phyloP scores from a whole-genome alignment of 176 grass and related monocot species.

The Ananas comosus region DNA sequence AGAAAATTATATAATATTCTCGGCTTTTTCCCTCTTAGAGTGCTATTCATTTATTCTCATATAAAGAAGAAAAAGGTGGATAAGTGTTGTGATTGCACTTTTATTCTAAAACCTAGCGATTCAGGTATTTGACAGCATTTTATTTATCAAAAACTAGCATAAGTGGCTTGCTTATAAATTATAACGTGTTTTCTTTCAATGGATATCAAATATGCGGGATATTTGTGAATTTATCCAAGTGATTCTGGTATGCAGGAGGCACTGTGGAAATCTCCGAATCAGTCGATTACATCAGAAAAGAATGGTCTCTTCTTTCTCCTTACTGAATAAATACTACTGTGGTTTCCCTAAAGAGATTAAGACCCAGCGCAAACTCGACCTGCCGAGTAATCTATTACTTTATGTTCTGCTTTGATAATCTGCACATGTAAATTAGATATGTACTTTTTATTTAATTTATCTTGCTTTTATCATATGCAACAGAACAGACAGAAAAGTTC shows the following conservation, averaged over 20 bases:
- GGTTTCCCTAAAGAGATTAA: conserved; percentile 18
- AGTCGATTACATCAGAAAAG: not conserved
- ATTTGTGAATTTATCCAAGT: not conserved
- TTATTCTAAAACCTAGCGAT: too few species aligned
- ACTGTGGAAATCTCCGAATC: not conserved
- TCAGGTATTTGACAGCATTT: too few species aligned
- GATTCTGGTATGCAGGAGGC: not conserved
- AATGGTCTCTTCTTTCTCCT: conserved; percentile 36
- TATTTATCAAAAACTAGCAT: too few species aligned
- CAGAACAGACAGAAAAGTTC: conserved; percentile 57
- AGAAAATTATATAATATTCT: too few species aligned
- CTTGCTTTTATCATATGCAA: conserved; percentile 18
- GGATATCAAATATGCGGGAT: too few species aligned
- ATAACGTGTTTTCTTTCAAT: too few species aligned
- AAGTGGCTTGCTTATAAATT: too few species aligned
- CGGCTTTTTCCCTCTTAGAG: too few species aligned
- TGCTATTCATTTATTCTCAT: too few species aligned
- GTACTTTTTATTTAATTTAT: not conserved
- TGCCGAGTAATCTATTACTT: conserved; percentile 17
- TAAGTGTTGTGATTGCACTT: too few species aligned
- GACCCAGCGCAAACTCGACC: not conserved
- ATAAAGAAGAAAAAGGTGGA: too few species aligned
- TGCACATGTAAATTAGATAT: not conserved
- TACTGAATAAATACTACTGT: conserved; percentile 26
- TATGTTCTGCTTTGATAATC: not conserved